phyloP scores from a whole-genome alignment of 1,139 yeast species.

The Saccharomyces hybrid region DNA sequence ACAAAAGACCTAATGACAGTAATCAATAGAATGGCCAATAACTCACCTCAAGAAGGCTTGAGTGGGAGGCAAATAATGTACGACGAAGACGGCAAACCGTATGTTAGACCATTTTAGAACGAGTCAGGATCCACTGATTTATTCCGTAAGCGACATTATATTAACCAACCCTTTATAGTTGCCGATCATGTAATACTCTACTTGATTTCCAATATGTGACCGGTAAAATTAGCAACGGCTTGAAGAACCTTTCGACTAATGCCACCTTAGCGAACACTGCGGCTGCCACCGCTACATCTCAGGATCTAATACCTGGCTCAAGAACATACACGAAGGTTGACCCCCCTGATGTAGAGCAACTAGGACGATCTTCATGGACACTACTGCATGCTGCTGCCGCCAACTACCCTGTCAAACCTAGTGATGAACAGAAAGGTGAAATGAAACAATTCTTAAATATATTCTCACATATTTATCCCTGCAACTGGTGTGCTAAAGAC shows the following conservation, averaged over 20 bases:
- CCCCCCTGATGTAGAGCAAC: constrained; percentile 79
- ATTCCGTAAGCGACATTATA: neutral
- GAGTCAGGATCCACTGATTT: neutral
- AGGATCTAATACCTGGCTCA: constrained; percentile 19
- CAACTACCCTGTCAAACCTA: constrained; percentile 68
- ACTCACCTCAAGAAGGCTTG: constrained; percentile 2
- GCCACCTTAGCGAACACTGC: neutral
- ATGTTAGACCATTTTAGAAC: constrained; percentile 31
- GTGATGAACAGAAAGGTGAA: constrained; percentile 54
- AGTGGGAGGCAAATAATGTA: constrained; percentile 44
- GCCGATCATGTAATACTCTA: constrained; percentile 78
- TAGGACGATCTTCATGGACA: constrained; percentile 92
- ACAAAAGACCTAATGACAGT: neutral
- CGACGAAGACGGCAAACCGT: constrained; percentile 90
- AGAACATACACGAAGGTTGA: constrained; percentile 42
- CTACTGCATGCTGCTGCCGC: constrained; percentile 88
- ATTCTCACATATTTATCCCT: constrained; percentile 82
- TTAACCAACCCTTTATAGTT: constrained; percentile 26
- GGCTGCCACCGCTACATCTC: constrained; percentile 13
- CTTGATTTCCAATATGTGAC: constrained; percentile 66
- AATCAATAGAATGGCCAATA: neutral
- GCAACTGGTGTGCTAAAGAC: constrained; percentile 90
- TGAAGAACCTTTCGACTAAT: neutral
- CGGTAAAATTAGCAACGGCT: constrained; percentile 21
- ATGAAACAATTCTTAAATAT: constrained; percentile 61